These are phyloP conservation scores for Nyssa sinensis DNA, from an alignment of 148 eudicot species.

Conservation along the genomic window DNA sequence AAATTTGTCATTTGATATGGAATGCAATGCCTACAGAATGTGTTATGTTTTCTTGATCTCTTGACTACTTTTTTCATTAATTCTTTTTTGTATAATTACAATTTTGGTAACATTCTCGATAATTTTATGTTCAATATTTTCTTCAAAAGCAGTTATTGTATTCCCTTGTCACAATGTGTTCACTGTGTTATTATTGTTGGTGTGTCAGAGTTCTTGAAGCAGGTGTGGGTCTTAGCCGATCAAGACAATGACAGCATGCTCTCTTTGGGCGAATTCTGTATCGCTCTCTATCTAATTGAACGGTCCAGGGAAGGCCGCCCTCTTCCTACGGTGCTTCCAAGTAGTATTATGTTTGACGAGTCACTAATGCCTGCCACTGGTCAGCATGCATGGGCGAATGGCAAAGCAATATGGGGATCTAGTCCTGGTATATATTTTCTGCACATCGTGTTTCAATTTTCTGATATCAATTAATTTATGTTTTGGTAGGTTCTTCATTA, in stretches of 20 bases:
- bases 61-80: neutral
- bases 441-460: neutral
- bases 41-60: neutral
- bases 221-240: constrained; percentile 99
- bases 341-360: constrained; percentile 49
- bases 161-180: constrained; percentile 10
- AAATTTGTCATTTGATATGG: neutral
- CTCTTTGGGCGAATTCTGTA: constrained; percentile 90
- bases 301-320: constrained; percentile 92
- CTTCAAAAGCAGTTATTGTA: neutral
- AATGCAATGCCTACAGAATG: no score
- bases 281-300: constrained; percentile 98
- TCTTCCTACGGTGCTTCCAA: constrained; percentile 77
- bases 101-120: no score
- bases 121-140: neutral
- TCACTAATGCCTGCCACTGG: constrained; percentile 47
- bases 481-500: constrained; percentile 2
- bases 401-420: constrained; percentile 60
- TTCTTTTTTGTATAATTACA: no score
- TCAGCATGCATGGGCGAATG: constrained; percentile 53
- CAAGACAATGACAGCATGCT: constrained; percentile 99
- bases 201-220: constrained; percentile 83
- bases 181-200: constrained; percentile 29
- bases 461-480: neutral
- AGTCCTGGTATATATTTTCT: constrained; percentile 57